Percentiles rank a stretch among this genome's conserved stretches.
phyloP scores from a whole-genome alignment of 106 monocot species.

The Dendrobium chrysotoxum region DNA sequence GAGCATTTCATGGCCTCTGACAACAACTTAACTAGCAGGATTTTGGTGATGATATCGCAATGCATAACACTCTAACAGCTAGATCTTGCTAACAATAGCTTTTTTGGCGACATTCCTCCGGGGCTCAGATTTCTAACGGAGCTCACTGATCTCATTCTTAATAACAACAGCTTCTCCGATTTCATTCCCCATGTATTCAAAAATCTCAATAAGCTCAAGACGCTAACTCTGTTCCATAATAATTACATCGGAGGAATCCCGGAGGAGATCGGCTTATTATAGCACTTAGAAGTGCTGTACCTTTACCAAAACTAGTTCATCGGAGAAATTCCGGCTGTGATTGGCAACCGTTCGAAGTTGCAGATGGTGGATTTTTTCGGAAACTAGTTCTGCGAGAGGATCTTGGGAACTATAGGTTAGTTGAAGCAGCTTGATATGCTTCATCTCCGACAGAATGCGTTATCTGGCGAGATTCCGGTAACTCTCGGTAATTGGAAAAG shows the following conservation, averaged over 20 bases:
- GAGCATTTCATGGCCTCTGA: constrained; percentile 56
- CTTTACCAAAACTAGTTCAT: constrained; percentile 83
- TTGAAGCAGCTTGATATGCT: constrained; percentile 54
- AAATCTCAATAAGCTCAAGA: constrained; percentile 52
- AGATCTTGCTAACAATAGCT: constrained; percentile 72
- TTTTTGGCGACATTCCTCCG: constrained; percentile 46
- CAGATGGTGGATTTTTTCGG: constrained; percentile 80
- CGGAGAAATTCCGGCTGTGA: constrained; percentile 50
- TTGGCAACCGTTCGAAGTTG: constrained; percentile 72
- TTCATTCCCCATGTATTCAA: constrained; percentile 35
- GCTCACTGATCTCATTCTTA: constrained; percentile 76
- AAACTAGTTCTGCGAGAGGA: constrained; percentile 56
- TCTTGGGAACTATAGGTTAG: constrained; percentile 46
- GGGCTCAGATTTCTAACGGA: constrained; percentile 45
- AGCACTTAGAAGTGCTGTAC: constrained; percentile 58
- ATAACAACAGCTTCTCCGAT: constrained; percentile 82
- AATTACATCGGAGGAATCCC: constrained; percentile 43
- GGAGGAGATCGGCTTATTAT: constrained; percentile 34
- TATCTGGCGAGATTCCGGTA: constrained; percentile 66
- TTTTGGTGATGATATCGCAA: constrained; percentile 31
- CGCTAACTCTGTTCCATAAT: constrained; percentile 69
- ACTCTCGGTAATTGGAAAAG: constrained; percentile 48
- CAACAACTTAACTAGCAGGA: constrained; percentile 58
- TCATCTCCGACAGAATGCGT: constrained; percentile 65
- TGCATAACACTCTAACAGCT: constrained; percentile 50